These are phyloP conservation scores for Scutellaria minor DNA, from an alignment of 257 asterid species.

Conservation along the genomic window DNA sequence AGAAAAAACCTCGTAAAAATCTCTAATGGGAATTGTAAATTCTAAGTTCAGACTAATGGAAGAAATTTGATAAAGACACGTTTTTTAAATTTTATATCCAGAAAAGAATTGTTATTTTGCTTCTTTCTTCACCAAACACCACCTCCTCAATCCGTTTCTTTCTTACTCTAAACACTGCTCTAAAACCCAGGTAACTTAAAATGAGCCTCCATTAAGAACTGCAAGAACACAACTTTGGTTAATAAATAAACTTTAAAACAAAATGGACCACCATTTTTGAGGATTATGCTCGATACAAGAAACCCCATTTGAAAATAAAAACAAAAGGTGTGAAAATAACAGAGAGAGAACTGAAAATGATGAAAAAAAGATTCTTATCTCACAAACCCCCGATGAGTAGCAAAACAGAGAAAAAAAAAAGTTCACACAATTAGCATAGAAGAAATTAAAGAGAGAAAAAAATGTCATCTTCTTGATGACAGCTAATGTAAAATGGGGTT, in stretches of 20 bases:
- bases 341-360: not conserved
- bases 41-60: constrained; percentile 13
- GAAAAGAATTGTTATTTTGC: too few relatives aligned
- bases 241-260: not conserved
- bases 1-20: constrained; percentile 31
- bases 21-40: constrained; percentile 21
- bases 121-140: constrained; percentile 35
- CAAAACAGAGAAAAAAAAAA: constrained; percentile 5
- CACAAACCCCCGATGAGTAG: not conserved
- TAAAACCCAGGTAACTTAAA: constrained; percentile 14
- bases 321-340: not conserved
- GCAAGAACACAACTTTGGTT: not conserved
- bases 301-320: constrained; percentile 18
- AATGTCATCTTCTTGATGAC: too few relatives aligned
- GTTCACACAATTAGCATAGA: too few relatives aligned
- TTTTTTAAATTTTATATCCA: not conserved
- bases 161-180: constrained; percentile 29
- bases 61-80: constrained; percentile 36
- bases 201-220: constrained; percentile 18
- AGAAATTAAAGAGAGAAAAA: too few relatives aligned
- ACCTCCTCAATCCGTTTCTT: constrained; percentile 5
- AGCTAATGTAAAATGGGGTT: constrained; percentile 7
- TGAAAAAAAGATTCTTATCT: not conserved
- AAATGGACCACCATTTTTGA: constrained; percentile 2
- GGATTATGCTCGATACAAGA: not conserved